Evolutionary conservation across 305 asterid genomes (phyloP).

Genomic region (Coffea humblotiana): DNA sequence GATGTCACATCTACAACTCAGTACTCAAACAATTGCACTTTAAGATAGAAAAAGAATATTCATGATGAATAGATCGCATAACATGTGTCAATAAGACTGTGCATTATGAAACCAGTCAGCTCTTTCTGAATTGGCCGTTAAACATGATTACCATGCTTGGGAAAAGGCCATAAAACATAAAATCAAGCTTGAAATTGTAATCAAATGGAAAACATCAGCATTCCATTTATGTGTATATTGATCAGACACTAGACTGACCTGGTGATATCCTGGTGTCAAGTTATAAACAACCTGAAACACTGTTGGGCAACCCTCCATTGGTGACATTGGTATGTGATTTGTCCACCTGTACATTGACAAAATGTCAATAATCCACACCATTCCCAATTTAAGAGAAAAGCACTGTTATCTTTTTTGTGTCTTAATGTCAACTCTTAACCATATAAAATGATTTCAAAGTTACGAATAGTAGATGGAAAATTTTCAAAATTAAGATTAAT

Average conservation of each 20-base stretch:
- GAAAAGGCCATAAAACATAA: neutral
- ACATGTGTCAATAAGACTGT: neutral
- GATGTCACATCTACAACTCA: neutral
- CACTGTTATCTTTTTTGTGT: neutral
- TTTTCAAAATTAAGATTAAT: neutral
- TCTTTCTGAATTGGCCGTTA: neutral
- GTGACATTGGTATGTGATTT: conserved; percentile 58
- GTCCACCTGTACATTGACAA: conserved; percentile 46
- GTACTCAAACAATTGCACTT: neutral
- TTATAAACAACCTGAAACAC: conserved; percentile 57
- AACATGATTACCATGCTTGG: neutral
- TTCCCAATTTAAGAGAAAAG: neutral
- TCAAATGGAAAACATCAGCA: neutral
- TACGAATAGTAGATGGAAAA: neutral
- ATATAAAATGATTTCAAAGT: too few species aligned
- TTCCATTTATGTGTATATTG: neutral
- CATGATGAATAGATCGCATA: neutral
- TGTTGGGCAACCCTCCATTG: conserved; percentile 64
- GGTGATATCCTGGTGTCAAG: conserved; percentile 61
- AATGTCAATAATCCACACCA: conserved; percentile 7
- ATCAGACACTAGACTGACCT: conserved; percentile 37
- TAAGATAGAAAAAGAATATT: neutral
- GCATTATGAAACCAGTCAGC: conserved; percentile 2
- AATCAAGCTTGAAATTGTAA: neutral
- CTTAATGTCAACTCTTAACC: neutral